Conservation (phyloP, 345 rosid species). For the Heritiera fomes region DNA sequence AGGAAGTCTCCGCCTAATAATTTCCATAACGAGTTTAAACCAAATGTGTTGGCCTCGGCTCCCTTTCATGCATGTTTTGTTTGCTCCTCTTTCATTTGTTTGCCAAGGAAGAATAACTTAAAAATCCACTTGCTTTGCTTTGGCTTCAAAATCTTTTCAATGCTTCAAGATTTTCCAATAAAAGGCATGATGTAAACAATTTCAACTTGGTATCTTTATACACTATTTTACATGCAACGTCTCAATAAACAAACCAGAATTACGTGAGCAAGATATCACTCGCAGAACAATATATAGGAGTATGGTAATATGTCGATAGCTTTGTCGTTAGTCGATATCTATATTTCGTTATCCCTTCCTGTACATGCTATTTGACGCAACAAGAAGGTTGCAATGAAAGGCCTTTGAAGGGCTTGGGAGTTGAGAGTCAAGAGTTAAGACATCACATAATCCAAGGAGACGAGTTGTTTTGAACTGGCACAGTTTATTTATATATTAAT, state of each 20-base stretch:
- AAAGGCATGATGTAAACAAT: too few species aligned
- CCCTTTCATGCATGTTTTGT: not conserved
- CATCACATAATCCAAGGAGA: not conserved
- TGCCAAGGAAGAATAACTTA: not conserved
- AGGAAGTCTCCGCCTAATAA: slow-evolving; percentile 1
- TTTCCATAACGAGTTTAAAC: not conserved
- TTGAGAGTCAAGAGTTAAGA: not conserved
- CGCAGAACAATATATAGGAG: not conserved
- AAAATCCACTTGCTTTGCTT: not conserved
- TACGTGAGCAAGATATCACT: too few species aligned
- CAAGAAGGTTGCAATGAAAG: not conserved
- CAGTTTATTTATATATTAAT: too few species aligned
- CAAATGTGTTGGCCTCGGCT: not conserved
- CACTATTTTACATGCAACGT: too few species aligned
- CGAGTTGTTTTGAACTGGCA: too few species aligned
- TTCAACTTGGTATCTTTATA: too few species aligned
- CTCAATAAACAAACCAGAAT: too few species aligned
- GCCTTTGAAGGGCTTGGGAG: not conserved
- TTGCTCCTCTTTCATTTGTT: not conserved
- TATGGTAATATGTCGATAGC: not conserved
- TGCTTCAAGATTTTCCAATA: not conserved
- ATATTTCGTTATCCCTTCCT: not conserved
- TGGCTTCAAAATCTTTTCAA: not conserved
- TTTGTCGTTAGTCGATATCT: too few species aligned
- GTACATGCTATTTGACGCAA: not conserved